Evolutionary conservation across 1,284 basidiomycete species (phyloP).

Genomic region (Meira nashicola): DNA sequence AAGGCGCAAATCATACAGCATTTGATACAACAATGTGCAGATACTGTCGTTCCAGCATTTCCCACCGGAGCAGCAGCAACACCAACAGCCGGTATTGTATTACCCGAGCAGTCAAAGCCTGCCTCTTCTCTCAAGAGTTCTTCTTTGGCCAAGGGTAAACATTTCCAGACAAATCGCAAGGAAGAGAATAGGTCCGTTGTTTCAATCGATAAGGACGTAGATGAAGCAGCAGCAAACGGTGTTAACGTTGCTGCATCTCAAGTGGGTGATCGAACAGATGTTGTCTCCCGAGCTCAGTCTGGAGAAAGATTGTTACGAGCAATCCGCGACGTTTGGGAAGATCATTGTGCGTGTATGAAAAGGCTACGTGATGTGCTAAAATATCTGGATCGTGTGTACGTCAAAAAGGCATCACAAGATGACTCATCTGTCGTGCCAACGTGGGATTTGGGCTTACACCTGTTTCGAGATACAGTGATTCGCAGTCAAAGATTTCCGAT

Average conservation of each 20-base stretch:
- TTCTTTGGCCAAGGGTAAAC: no score
- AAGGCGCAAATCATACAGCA: constrained; percentile 74
- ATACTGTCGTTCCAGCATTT: constrained; percentile 77
- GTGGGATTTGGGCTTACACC: constrained; percentile 73
- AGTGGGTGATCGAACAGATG: constrained; percentile 34
- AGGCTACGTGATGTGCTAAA: constrained; percentile 85
- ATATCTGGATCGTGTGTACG: constrained; percentile 59
- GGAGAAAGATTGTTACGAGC: constrained; percentile 80
- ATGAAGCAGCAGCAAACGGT: neutral
- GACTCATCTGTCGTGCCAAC: constrained; percentile 57
- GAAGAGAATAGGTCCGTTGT: neutral
- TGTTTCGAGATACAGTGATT: constrained; percentile 76
- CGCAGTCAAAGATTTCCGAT: constrained; percentile 65
- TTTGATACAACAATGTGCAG: constrained; percentile 71
- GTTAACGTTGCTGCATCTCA: neutral
- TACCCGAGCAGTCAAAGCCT: constrained; percentile 57
- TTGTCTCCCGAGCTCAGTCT: constrained; percentile 57
- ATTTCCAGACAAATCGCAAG: no score
- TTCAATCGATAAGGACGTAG: neutral
- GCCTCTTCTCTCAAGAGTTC: constrained; percentile 8
- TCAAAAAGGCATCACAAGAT: constrained; percentile 21
- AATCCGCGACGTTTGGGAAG: constrained; percentile 82
- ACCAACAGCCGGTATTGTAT: constrained; percentile 26
- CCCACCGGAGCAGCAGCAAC: constrained; percentile 58
- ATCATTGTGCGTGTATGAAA: constrained; percentile 82